These are phyloP conservation scores for Triticum aestivum DNA, from an alignment of 176 grass and related monocot genomes.

Conservation along the genomic window DNA sequence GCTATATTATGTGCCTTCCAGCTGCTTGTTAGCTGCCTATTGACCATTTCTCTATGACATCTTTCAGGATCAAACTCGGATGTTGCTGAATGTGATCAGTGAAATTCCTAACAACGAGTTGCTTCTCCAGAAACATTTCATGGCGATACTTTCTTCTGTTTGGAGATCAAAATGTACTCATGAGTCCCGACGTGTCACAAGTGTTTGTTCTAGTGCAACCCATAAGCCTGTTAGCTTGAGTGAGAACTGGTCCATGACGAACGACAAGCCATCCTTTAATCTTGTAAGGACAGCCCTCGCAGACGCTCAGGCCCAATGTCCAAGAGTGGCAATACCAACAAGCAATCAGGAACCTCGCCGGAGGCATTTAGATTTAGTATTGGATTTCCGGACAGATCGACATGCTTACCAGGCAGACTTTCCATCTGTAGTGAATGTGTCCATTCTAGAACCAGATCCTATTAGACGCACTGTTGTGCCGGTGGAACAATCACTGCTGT, in stretches of 20 bases:
- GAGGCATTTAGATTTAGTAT: slow-evolving; percentile 70
- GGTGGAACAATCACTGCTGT: slow-evolving; percentile 31
- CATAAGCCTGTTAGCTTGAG: slow-evolving; percentile 31
- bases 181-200: slow-evolving; percentile 21
- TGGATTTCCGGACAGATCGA: slow-evolving; percentile 52
- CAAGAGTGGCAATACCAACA: slow-evolving; percentile 29
- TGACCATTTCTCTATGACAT: slow-evolving; percentile 27
- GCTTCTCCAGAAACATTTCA: slow-evolving; percentile 93
- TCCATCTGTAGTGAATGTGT: slow-evolving; percentile 61
- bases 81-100: slow-evolving; percentile 79
- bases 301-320: slow-evolving; percentile 48
- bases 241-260: slow-evolving; percentile 43
- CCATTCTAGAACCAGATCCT: slow-evolving; percentile 54
- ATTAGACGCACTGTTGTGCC: slow-evolving; percentile 22
- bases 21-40: slow-evolving; percentile 2
- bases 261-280: slow-evolving; percentile 47
- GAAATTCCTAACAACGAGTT: slow-evolving; percentile 82
- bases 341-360: slow-evolving; percentile 29
- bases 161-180: slow-evolving; percentile 75
- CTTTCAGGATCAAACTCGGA: slow-evolving; percentile 87
- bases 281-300: slow-evolving; percentile 63
- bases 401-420: slow-evolving; percentile 49
- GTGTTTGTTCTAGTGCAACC: slow-evolving; percentile 36
- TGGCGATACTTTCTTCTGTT: slow-evolving; percentile 89
- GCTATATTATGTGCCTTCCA: not conserved